Evolutionary conservation across 2,329 filamentous ascomycete genomes (phyloP), one percentile per base, ranked within the genome.

Genomic region (Penicillium aurantiogriseum): DNA sequence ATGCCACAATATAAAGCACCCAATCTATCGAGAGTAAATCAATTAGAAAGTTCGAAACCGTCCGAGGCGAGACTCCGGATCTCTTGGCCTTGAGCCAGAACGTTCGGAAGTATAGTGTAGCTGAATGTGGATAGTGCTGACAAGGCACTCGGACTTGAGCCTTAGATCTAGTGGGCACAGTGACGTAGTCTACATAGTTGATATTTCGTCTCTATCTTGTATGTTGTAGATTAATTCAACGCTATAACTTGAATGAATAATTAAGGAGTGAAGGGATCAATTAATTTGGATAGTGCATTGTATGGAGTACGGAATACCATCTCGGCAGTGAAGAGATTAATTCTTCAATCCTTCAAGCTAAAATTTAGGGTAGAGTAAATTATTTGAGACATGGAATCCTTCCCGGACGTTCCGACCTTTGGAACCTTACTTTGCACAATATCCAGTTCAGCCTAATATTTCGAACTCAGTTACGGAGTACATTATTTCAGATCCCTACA

Each of bases 81-180:
- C 19, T 47, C 43, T 40, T 43, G 10, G 8, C 33, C 44, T 49
- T 19, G 7, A 49, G 35, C 10, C 15, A 33, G 39, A 35, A 25
- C 21, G n/a, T 35, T 29, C 27, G 38, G 29, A 25, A 15, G 33
- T 35, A 36, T 38, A 25, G 15, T 33, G n/a, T 23, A 56, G 39
- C 53, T 56, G 46, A 39, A 3, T 25, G 46, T 56, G 53, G 46
- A 44, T 29, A 51, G 7, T 33, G 10, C 15, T 25, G 48, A 49
- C 17, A 25, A 25, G 39, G 39, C 29, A 44, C 10, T 54, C 21
- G 19, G 21, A 19, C 19, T 23, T 23, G 25, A 40, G 36, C 35
- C 52, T 42, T 2, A n/a, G 42, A 60, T 58, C 48, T 49, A 49
- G 43, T 36, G 49, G 38, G 29, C n/a, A 39, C 13, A 15, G 39